Evolutionary conservation across 2,329 filamentous ascomycete genomes (phyloP), one percentile per base, ranked within the genome.

Genomic region (Whalleya microplaca): DNA sequence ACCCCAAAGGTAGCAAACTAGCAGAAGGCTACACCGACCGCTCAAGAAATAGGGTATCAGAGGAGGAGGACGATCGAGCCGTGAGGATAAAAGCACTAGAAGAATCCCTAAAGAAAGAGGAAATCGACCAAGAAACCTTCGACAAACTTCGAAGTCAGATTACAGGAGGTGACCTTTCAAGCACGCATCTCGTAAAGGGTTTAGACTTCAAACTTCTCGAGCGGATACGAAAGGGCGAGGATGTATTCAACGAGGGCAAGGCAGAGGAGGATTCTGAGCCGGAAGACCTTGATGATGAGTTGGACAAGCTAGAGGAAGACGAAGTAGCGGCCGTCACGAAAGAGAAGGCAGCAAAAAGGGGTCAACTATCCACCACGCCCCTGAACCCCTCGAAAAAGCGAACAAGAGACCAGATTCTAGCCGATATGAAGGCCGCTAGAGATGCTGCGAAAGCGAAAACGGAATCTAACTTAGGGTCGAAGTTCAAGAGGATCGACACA

Each of bases 131-230:
- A 64, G 83, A 82, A 47, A 92, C 87, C 0, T 96, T 96, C 71
- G 87, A 94, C 66, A 86, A 83, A 66, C 73, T 94, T 41, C 80
- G 89, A 32, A 84, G 84, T 61, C 84, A 96, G 65, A 91, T 97
- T 53, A 84, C 91, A 0, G 93, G 92, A 2, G 94, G 93, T 7
- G 90, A 96, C 71, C 75, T 93, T 20, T 79, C 79, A 14, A 91
- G 86, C 65, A 96, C 92, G 14, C 92, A 96, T 79, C 75, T 97
- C 63, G 88, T 98, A 46, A 98, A 97, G 71, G 95, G 95, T 0
- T 75, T 99, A 48, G 95, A 99, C 74, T 90, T 92, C 71, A 89
- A 90, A 72, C 78, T 98, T 12, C 77, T 93, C 23, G 84, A 90
- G 71, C 81, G 87, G 63, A 81, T 90, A 57, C 82, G 83, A 58